Conservation (phyloP, 257 asterid genomes). For the Salvia hispanica region DNA sequence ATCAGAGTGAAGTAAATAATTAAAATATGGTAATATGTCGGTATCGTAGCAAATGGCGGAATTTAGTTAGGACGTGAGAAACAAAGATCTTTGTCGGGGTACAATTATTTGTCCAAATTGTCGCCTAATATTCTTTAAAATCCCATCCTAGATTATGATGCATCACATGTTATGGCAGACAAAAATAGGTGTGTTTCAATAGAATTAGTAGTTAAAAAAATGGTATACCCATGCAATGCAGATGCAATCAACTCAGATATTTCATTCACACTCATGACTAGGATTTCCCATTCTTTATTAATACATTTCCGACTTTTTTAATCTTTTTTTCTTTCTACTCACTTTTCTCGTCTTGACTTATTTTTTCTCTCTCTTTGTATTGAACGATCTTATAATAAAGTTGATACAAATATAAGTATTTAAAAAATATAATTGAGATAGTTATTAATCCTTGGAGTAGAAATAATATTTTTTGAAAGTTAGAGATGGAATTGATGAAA, state of each 20-base stretch:
- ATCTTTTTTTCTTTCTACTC: not conserved
- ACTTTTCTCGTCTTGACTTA: not conserved
- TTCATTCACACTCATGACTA: slow-evolving; percentile 5
- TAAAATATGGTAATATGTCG: not conserved
- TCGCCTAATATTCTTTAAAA: not conserved
- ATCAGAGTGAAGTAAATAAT: not conserved
- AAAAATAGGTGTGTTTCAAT: slow-evolving; percentile 33
- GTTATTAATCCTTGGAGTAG: too few relatives aligned
- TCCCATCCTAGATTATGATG: slow-evolving; percentile 18
- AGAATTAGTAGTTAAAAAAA: slow-evolving; percentile 4
- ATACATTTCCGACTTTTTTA: not conserved
- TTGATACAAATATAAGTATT: too few relatives aligned
- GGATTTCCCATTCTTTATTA: not conserved
- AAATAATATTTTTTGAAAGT: too few relatives aligned
- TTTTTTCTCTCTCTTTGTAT: not conserved
- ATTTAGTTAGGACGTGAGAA: slow-evolving; percentile 32
- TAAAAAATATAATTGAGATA: too few relatives aligned
- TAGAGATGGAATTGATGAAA: too few relatives aligned
- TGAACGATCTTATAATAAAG: too few relatives aligned
- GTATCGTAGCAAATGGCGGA: not conserved
- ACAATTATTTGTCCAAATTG: slow-evolving; percentile 36
- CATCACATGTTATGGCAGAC: slow-evolving; percentile 40
- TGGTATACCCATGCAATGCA: slow-evolving; percentile 5
- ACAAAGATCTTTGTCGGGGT: slow-evolving; percentile 42
- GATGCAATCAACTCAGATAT: not conserved